Conservation (phyloP, 305 asterid species). For the Stenogyne calaminthoides region DNA sequence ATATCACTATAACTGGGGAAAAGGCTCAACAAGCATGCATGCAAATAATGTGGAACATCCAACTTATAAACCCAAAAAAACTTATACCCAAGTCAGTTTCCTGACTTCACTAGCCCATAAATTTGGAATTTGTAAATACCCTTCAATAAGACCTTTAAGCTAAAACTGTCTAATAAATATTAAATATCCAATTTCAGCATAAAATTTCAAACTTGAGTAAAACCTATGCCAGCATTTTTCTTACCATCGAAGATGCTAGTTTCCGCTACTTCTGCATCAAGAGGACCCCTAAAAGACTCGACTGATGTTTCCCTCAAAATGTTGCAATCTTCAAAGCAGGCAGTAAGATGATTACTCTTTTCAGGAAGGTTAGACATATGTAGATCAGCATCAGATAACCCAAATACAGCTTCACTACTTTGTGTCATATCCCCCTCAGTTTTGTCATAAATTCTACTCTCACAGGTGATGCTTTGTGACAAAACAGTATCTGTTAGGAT, state of each 20-base stretch:
- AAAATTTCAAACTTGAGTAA: neutral
- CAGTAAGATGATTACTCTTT: conserved; percentile 13
- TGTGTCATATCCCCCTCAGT: conserved; percentile 20
- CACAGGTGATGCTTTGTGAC: conserved; percentile 15
- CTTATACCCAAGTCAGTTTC: neutral
- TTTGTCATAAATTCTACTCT: conserved; percentile 10
- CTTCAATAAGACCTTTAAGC: neutral
- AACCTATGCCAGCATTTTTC: neutral
- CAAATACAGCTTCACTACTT: conserved; percentile 27
- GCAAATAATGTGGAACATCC: too few species aligned
- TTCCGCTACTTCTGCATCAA: conserved; percentile 18
- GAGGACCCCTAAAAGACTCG: conserved; percentile 8
- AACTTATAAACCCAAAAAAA: too few species aligned
- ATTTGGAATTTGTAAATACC: neutral
- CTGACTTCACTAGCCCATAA: neutral
- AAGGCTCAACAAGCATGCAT: too few species aligned
- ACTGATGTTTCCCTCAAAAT: conserved; percentile 7
- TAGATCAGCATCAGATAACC: conserved; percentile 19
- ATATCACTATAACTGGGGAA: neutral
- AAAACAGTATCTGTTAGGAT: conserved; percentile 23
- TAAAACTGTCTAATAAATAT: neutral
- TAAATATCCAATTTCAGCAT: neutral
- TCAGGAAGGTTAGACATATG: conserved; percentile 14
- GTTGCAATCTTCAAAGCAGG: conserved; percentile 17
- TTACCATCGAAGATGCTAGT: conserved; percentile 8